Base-by-base conservation (phyloP, 352 stramenopile genomes). In the Globisporangium emineosum region DNA sequence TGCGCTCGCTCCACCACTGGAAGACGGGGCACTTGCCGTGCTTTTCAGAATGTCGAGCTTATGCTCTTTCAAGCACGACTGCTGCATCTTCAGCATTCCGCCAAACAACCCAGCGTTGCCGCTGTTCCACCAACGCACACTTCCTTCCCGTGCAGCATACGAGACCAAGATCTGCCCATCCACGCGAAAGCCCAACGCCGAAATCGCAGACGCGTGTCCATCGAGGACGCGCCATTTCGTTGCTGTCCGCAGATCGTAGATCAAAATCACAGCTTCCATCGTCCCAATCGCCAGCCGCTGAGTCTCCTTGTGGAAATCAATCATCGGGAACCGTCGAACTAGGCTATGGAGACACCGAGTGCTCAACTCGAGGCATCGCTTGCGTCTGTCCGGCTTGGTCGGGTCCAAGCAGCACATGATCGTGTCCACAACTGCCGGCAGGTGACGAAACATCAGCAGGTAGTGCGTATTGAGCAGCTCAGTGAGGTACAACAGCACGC, bases 221-320 rank as follows among this genome's bases (percentile, higher is more conserved):
- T 96, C 86, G 6, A 96, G 59, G 17, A 96, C 88, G 5, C 87
- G 82, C 89, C 89, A 96, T 62, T 96, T 96, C 21, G 86, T 96
- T 2, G 87, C 86, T 0, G 86, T 96, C 10, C 89, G 79, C 4
- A 96, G 61, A 62, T 96, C 89, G 67, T 95, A 96, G 52, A 96
- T 92, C 32, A 96, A 58, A 49, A 96, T 94, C 47, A 94, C 86
- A 2, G 86, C 86, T 8, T 96, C 89, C 82, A 96, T 92, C 8
- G 87, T 95, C 3, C 87, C 89, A 6, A 96, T 67, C 13, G 88
- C 89, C 5, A 96, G 75, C 6, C 89, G 82, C 69, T 96, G 89
- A 3, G 87, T 94, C 47, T 93, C 76, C 60, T 91, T 86, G 70
- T 96, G 89, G 58, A 96, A 96, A 51, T 93, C 86, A 1, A 95